Evolutionary conservation across 2,329 filamentous ascomycete genomes (phyloP), one percentile per base, ranked within the genome.

Genomic region (Scedosporium dehoogii): DNA sequence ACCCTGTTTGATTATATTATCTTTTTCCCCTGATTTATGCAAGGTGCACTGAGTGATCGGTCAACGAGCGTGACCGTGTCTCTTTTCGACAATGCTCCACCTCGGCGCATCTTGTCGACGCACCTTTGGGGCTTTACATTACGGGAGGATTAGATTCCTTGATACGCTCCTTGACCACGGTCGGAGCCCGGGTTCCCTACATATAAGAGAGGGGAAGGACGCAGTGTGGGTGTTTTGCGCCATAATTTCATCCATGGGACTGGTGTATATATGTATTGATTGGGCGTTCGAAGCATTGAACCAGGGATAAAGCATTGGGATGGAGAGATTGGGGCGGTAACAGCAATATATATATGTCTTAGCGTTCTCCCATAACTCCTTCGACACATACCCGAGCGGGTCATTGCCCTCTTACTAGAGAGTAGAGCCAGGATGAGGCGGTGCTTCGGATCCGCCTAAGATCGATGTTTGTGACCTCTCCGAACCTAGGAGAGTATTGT

Each of bases 221-320:
- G 18, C 23, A 23, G 51, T 27, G 7, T 55, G 23, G 51, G 51
- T 27, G 51, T 55, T 25, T 55, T 55, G 12, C 51, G 6, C 51
- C 51, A 55, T 55, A 27, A 18, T 55, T 55, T 18, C 51, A 55
- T 55, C 21, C 51, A 27, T 23, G 21, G 51, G 51, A 29, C 51
- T 55, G 51, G 51, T 55, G 23, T 25, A 27, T 55, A 23, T 55
- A 55, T 55, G 51, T 55, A 55, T 55, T 55, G 51, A 55, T 55
- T 55, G 51, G 51, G 51, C 51, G 51, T 55, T 55, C 23, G 51
- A 14, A 55, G 51, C 51, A 55, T 55, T 55, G 51, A 55, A 27
- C 51, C 23, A 23, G 12, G 51, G 51, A 55, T 23, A 55, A 27
- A 27, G 51, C 51, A 55, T 55, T 55, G 51, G 51, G 51, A 23